Conservation (phyloP, 352 stramenopile genomes). For the Globisporangium mamillatum region DNA sequence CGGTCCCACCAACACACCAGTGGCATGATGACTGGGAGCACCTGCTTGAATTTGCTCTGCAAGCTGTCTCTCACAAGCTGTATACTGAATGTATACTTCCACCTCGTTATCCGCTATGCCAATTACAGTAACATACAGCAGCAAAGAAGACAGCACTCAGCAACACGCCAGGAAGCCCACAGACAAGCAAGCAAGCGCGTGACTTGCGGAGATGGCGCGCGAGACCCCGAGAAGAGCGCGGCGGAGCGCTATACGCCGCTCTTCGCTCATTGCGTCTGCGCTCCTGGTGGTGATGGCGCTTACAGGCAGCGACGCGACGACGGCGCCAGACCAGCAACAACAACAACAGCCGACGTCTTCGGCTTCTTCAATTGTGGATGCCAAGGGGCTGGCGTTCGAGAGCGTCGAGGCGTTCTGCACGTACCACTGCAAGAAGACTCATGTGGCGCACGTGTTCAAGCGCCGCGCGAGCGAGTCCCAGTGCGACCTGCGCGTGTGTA, state of each 20-base stretch:
- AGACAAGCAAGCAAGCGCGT: background rate
- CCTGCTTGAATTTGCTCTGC: background rate
- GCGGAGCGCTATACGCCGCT: background rate
- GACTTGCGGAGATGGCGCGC: conserved; percentile 1
- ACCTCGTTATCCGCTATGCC: background rate
- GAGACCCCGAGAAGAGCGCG: background rate
- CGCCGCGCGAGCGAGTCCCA: conserved; percentile 16
- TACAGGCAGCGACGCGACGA: background rate
- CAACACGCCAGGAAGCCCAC: background rate
- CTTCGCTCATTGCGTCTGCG: background rate
- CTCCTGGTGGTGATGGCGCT: background rate
- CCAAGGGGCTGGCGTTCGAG: conserved; percentile 41
- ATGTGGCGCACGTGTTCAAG: conserved; percentile 17
- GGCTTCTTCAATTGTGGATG: conserved; percentile 27
- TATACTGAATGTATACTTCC: background rate
- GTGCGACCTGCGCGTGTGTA: conserved; percentile 11
- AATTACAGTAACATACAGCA: background rate
- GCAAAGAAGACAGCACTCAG: background rate
- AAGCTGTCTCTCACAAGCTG: background rate
- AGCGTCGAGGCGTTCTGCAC: conserved; percentile 44
- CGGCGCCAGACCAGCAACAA: background rate
- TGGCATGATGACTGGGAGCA: too few relatives aligned
- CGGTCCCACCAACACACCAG: background rate
- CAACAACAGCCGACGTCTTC: background rate
- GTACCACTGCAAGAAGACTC: conserved; percentile 49